Conservation (phyloP, 2,329 filamentous ascomycete species). For the Paecilomyces niveus region DNA sequence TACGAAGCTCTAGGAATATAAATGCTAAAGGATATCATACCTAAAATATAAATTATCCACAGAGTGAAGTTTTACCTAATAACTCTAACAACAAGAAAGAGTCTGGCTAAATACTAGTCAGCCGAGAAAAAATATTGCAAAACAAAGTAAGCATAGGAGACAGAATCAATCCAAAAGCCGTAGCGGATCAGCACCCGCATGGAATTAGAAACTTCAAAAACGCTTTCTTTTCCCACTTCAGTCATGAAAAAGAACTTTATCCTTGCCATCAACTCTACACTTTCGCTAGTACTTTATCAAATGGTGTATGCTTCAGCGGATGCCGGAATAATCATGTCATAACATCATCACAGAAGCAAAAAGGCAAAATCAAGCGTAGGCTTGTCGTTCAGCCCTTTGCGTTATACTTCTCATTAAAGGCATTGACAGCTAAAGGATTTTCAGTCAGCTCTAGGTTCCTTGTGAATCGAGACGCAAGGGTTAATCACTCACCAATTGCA, state of each 20-base stretch:
- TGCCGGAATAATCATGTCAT: not conserved
- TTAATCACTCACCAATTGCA: slow-evolving; percentile 43
- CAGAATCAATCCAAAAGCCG: not conserved
- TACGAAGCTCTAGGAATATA: too few relatives aligned
- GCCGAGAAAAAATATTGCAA: not conserved
- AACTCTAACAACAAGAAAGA: not conserved
- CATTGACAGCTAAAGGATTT: slow-evolving; percentile 48
- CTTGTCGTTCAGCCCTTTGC: slow-evolving; percentile 42
- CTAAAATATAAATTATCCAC: not conserved
- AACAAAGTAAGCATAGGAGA: not conserved
- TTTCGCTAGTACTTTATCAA: not conserved
- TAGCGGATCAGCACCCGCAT: not conserved
- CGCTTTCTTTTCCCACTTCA: not conserved
- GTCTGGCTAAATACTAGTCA: not conserved
- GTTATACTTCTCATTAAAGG: slow-evolving; percentile 61
- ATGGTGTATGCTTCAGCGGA: not conserved
- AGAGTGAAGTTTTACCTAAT: not conserved
- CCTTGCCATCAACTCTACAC: not conserved
- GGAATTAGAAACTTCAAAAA: not conserved
- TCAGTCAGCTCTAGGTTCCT: not conserved
- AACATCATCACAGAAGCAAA: not conserved
- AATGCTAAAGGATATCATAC: too few relatives aligned
- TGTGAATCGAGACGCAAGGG: not conserved
- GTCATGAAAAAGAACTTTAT: not conserved
- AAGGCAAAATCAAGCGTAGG: not conserved